These are phyloP conservation scores for apple (Malus domestica) DNA, from an alignment of 306 rosid species.

Conservation along the genomic window ASM211411v1 NC_041792.1:25494907-25495406, in stretches of 20 bases:
- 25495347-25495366: constrained; percentile 46
- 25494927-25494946: constrained; percentile 66
- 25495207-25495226: background rate
- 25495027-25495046: constrained; percentile 65
- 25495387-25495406: constrained; percentile 62
- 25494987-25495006: constrained; percentile 20
- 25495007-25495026: constrained; percentile 85
- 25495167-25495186: constrained; percentile 23
- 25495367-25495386: constrained; percentile 19
- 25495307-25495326: constrained; percentile 18
- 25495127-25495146: background rate
- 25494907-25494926: constrained; percentile 58
- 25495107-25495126: constrained; percentile 43
- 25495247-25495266: constrained; percentile 44
- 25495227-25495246: constrained; percentile 8
- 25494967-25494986: constrained; percentile 1
- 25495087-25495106: constrained; percentile 53
- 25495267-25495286: constrained; percentile 70
- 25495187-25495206: background rate
- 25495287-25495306: constrained; percentile 75
- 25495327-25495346: constrained; percentile 19
- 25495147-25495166: background rate
- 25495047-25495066: constrained; percentile 22
- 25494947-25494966: constrained; percentile 28
- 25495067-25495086: background rate